A percentile compares a stretch with the other conserved stretches of the same genome.
Conservation (phyloP, 2,329 filamentous ascomycete species). For the Xylariaceae sp. region DNA sequence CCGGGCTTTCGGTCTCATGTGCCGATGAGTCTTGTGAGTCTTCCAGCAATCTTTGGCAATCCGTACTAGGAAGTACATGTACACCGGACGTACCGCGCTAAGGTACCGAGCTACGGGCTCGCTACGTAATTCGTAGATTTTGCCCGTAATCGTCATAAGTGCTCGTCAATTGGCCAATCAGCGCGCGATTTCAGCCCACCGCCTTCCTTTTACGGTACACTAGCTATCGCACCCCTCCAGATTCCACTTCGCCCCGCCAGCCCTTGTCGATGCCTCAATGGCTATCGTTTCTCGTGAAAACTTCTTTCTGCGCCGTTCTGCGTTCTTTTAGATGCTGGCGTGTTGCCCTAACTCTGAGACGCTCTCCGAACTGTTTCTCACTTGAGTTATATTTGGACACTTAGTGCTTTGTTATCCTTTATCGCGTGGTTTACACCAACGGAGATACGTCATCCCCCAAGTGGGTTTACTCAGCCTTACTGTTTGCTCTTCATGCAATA, state of each 20-base stretch:
- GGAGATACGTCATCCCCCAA: no score
- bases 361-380: no score
- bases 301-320: background rate
- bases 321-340: background rate
- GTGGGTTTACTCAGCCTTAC: no score
- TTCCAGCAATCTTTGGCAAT: no score
- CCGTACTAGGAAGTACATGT: no score
- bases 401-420: no score
- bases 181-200: slow-evolving; percentile 4
- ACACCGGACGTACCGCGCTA: background rate
- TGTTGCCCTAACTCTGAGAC: background rate
- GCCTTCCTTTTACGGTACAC: slow-evolving; percentile 18
- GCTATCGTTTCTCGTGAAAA: slow-evolving; percentile 1
- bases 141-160: background rate
- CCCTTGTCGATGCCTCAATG: background rate
- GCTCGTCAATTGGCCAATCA: slow-evolving; percentile 9
- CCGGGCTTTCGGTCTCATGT: no score
- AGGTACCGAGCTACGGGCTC: background rate
- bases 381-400: no score
- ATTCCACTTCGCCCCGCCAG: slow-evolving; percentile 11
- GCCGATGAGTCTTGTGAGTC: no score
- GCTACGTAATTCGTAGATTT: no score
- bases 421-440: no score
- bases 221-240: slow-evolving; percentile 9
- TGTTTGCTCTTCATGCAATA: no score